Percentiles rank a stretch among this genome's conserved stretches.
These are phyloP conservation scores for Mycena albidolilacea DNA, from an alignment of 768 basidiomycete species.

Conservation along the genomic window DNA sequence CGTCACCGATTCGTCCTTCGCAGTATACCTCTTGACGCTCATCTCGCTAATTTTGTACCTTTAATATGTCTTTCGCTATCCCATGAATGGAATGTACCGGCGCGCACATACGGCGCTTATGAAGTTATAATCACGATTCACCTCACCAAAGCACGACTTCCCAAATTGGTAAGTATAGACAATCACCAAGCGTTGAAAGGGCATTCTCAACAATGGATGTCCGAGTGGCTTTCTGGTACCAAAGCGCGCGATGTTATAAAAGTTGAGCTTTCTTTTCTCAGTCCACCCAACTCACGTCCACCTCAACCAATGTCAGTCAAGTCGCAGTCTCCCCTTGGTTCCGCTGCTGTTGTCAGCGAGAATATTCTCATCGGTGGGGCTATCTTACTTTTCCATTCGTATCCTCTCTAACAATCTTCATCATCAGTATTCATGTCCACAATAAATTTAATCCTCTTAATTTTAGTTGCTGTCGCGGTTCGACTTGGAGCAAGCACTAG, in stretches of 20 bases:
- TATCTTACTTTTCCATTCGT: not conserved
- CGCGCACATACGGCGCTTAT: constrained; percentile 29
- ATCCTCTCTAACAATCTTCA: not conserved
- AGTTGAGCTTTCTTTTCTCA: not conserved
- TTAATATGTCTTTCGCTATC: constrained; percentile 42
- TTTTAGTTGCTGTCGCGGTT: constrained; percentile 14
- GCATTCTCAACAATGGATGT: not conserved
- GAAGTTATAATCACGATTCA: constrained; percentile 1
- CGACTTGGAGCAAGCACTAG: constrained; percentile 1
- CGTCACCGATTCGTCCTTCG: constrained; percentile 28
- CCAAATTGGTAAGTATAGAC: not conserved
- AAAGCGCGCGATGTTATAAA: constrained; percentile 20
- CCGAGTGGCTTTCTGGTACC: not conserved
- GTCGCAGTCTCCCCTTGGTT: constrained; percentile 2
- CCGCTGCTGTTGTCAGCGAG: not conserved
- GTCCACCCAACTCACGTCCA: not conserved
- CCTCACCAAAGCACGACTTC: constrained; percentile 10
- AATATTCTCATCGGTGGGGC: constrained; percentile 17
- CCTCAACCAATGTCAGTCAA: not conserved
- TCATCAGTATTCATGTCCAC: constrained; percentile 7
- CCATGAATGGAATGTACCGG: constrained; percentile 36
- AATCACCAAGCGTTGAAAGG: not conserved
- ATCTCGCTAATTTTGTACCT: constrained; percentile 41
- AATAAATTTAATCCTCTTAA: not conserved
- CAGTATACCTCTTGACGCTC: constrained; percentile 37